phyloP scores from a whole-genome alignment of 1,284 basidiomycete species.

The Heterobasidion occidentale region DNA sequence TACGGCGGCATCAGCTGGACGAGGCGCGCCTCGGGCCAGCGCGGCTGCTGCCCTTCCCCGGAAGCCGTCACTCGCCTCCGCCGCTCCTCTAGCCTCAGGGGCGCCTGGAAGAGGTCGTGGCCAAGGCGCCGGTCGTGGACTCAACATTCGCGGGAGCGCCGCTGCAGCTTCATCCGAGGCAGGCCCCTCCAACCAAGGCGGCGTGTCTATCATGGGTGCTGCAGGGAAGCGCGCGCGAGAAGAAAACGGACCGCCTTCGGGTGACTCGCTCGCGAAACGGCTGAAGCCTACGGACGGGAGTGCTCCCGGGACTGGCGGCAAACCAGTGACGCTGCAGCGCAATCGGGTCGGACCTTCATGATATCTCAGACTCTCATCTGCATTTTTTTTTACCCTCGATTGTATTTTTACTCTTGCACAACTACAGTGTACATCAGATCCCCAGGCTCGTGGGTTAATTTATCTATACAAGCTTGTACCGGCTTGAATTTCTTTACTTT shows the following conservation, averaged over 20 bases:
- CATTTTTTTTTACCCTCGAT: background rate
- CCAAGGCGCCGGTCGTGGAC: conserved; percentile 27
- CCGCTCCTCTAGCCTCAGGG: conserved; percentile 15
- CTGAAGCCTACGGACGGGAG: conserved; percentile 39
- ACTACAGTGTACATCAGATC: background rate
- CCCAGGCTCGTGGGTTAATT: conserved; percentile 2
- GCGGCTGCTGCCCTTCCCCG: conserved; percentile 12
- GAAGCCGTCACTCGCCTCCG: conserved; percentile 14
- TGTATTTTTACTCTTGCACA: conserved; percentile 1
- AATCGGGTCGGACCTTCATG: conserved; percentile 22
- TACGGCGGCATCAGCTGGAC: conserved; percentile 7
- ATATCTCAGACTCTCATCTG: background rate
- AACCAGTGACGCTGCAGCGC: conserved; percentile 20
- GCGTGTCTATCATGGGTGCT: conserved; percentile 59
- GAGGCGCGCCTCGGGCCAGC: conserved; percentile 9
- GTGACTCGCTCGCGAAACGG: conserved; percentile 63
- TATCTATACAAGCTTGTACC: background rate
- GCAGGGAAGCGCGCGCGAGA: conserved; percentile 63
- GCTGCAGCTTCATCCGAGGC: conserved; percentile 23
- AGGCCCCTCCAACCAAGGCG: conserved; percentile 21
- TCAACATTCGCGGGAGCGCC: conserved; percentile 34
- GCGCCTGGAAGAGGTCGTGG: conserved; percentile 20
- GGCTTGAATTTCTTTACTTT: too few relatives aligned
- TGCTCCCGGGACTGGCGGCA: conserved; percentile 11
- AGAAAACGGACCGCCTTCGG: conserved; percentile 34